Evolutionary conservation across 257 asterid genomes (phyloP).

Genomic region (Ilex aquifolium): DNA sequence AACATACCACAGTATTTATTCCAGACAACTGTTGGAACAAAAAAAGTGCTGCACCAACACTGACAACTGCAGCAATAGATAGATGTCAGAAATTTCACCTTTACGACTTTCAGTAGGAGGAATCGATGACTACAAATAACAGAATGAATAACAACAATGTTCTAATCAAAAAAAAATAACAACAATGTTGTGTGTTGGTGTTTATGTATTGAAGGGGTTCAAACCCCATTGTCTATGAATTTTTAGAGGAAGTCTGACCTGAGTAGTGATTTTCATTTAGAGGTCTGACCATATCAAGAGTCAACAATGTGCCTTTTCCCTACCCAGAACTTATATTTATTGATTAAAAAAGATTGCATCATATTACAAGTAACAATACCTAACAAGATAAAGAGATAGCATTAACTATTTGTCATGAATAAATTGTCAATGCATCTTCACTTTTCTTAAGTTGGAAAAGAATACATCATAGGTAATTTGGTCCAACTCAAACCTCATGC

Average conservation of each 20-base stretch:
- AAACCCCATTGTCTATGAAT: not conserved
- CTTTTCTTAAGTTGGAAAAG: too few species aligned
- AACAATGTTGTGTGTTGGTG: too few species aligned
- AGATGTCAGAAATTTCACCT: not conserved
- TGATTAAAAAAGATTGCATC: too few species aligned
- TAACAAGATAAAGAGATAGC: too few species aligned
- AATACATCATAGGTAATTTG: too few species aligned
- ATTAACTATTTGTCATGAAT: too few species aligned
- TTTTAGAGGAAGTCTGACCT: not conserved
- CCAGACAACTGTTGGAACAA: conserved; percentile 93
- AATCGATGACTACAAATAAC: not conserved
- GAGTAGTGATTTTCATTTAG: not conserved
- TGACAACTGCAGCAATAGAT: conserved; percentile 60
- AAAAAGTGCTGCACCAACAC: conserved; percentile 89
- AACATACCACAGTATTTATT: conserved; percentile 85
- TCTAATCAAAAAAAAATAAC: not conserved
- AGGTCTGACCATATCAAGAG: not conserved
- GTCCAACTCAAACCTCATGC: too few species aligned
- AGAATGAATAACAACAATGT: not conserved
- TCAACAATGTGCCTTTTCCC: too few species aligned
- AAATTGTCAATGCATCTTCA: too few species aligned
- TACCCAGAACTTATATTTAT: too few species aligned
- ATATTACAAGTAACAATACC: too few species aligned
- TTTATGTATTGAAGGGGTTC: not conserved
- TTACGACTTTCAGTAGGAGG: too few species aligned